Base-by-base conservation (phyloP, 1,139 yeast genomes). In the Tardiomyces digboiensis region DNA sequence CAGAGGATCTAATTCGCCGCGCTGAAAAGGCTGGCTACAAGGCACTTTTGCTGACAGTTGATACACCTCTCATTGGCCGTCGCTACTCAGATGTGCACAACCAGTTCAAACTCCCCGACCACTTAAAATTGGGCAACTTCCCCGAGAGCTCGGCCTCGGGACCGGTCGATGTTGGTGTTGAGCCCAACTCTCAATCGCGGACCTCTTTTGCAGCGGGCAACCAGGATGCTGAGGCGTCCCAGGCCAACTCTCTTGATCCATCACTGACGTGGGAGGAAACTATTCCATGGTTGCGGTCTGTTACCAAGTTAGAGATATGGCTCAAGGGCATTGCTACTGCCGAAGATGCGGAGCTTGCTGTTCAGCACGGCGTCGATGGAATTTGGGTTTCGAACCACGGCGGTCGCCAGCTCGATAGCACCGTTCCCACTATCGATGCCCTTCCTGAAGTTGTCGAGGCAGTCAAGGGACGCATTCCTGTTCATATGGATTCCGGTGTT, bases 11-110 rank as follows among this genome's bases (percentile, higher is more conserved):
- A 39, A 73, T 79, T 26, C 51, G 54, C 39, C 62, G 69, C 46
- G 80, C 78, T 5, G 82, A 77, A 51, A 55, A 61, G 43, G 66
- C 81, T 33, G 82, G 82, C 1, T 60, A 55, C 51, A 78, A 76
- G 56, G 86, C 82, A 0, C 60, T 80, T 16, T 74, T 79, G 49
- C 71, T 80, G 41, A 80, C 85, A 1, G 83, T 78, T 7, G 86
- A 80, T 61, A 81, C 83, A 2, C 83, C 86, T 6, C 76, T 73
- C 52, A 67, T 78, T 49, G 87, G 86, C 23, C 70, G 80, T 51
- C 65, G 87, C 46, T 82, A 76, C 55, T 73, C 77, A 51, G 86
- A 80, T 41, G 45, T 51, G 21, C 51, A 71, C 64, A 62, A 68
- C 62, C 49, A 70, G 63, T 68, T 75, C 64, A 64, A 77, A 64